Base-by-base conservation (phyloP, 2,329 filamentous ascomycete species). In the Helotiales sp. region DNA sequence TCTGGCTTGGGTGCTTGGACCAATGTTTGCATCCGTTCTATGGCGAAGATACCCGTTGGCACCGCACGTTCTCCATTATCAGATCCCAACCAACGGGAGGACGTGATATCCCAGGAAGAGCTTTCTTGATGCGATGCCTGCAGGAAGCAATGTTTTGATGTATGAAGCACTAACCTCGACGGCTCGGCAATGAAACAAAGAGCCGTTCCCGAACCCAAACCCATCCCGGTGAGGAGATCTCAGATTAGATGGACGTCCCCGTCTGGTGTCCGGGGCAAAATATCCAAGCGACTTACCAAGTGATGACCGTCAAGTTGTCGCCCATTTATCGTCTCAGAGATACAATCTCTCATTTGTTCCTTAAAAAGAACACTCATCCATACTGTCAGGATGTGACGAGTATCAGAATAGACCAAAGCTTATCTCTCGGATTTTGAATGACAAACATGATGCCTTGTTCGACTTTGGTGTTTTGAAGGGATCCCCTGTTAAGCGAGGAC, bases 81-180 rank as follows among this genome's bases (percentile, higher is more conserved):
- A 28, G 55, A 59, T 59, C 22, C 11, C 15, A 26, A n/a, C 32
- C 37, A 59, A 26, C 37, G 55, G 37, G 55, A 59, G 32, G 55
- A 20, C 37, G 34, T 59, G 34, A 26, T n/a, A 43, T 58, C 55
- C 13, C 34, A n/a, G 37, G n/a, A 43, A 22, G n/a, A 59, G n/a
- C 34, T 43, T 40, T 20, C 55, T 43, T 20, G 34, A 28, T 28
- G n/a, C 55, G 34, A 59, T 59, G 24, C 28, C 20, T 55, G 52
- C 52, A 55, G 52, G 52, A 34, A 34, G 30, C 28, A 55, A 55
- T n/a, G 22, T 20, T 22, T 55, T 22, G 52, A 37, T 17, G 28
- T 55, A 37, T 24, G 3, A 22, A 32, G 11, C 10, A 34, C 52
- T 17, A 20, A 22, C 6, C 17, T 10, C 28, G 22, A 30, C 30